Evolutionary conservation across 2,329 filamentous ascomycete genomes (phyloP), one percentile per base, ranked within the genome.

Genomic region (Taxawa tesnikishii): DNA sequence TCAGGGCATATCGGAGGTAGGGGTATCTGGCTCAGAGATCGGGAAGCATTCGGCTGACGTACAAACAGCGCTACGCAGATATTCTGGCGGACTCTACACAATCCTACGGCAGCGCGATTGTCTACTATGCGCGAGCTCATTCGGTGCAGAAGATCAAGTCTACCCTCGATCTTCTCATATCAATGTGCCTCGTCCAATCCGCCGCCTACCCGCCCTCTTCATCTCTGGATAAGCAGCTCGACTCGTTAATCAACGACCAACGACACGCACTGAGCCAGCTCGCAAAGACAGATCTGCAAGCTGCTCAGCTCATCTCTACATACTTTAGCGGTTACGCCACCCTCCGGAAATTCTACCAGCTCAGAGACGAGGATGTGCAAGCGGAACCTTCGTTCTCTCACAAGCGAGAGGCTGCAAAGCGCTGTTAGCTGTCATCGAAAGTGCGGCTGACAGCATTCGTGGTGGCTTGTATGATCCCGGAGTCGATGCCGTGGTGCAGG

Each of bases 301-400:
- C 84, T 6, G 88, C 87, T 6, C 71, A 82, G 44, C 70, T 94
- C 8, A 67, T 96, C 3, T 83, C 87, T 28, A 81, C 79, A 39
- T 79, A 87, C 58, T 74, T 94, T 7, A 90, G 83, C 51, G 88
- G 88, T 14, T 96, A 96, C 49, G 88, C 87, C 14, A 93, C 85
- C 1, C 65, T 96, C 13, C 80, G 88, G 21, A 79, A 78, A 43
- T 94, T 88, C 61, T 96, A 93, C 55, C 79, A 87, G 40, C 69
- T 87, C n/a, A 75, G 88, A 29, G 88, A 96, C 48, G 70, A 74
- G 45, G 64, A 68, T n/a, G 33, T 30, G 5, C 28, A 37, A 26
- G n/a, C 19, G 15, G n/a, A n/a, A n/a, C n/a, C n/a, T n/a, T n/a
- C n/a, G n/a, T n/a, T n/a, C n/a, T n/a, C n/a, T n/a, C n/a, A n/a